Conservation (phyloP, 805 yeast species). For the Middelhovenomyces tepae region DNA sequence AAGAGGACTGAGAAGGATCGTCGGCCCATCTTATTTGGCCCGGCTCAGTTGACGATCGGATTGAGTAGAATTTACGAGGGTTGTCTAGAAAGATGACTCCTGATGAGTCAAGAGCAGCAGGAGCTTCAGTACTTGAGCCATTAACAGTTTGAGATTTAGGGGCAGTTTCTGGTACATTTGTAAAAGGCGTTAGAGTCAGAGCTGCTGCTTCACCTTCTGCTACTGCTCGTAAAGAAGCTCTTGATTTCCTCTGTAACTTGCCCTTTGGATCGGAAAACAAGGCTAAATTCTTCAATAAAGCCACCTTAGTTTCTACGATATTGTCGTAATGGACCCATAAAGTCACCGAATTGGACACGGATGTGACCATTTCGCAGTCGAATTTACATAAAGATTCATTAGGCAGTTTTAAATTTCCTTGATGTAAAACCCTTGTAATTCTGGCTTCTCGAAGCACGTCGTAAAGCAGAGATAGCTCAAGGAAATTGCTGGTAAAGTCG, state of each 20-base stretch:
- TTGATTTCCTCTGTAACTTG: constrained; percentile 2
- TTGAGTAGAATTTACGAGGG: constrained; percentile 27
- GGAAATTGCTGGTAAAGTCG: constrained; percentile 52
- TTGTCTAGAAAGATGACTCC: constrained; percentile 29
- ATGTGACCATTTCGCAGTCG: constrained; percentile 28
- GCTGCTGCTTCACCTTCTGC: neutral
- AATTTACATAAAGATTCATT: constrained; percentile 19
- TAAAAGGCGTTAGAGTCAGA: constrained; percentile 1
- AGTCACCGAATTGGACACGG: constrained; percentile 28
- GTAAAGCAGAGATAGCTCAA: constrained; percentile 48
- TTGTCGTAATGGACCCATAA: constrained; percentile 58
- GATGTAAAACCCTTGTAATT: constrained; percentile 12
- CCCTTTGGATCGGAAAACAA: constrained; percentile 23
- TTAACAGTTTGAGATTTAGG: constrained; percentile 6
- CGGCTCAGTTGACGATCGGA: constrained; percentile 31
- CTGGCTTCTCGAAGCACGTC: constrained; percentile 35
- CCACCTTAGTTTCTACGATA: constrained; percentile 43
- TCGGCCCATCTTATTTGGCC: constrained; percentile 27
- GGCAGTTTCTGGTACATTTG: constrained; percentile 3
- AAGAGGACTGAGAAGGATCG: constrained; percentile 7
- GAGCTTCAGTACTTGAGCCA: constrained; percentile 12
- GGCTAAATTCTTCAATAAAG: constrained; percentile 36
- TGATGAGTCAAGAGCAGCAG: constrained; percentile 18
- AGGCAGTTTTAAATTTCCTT: constrained; percentile 11
- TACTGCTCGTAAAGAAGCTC: constrained; percentile 2